These are phyloP conservation scores for Candida tunisiensis DNA, from an alignment of 1,139 yeast species.

Conservation along the genomic window DNA sequence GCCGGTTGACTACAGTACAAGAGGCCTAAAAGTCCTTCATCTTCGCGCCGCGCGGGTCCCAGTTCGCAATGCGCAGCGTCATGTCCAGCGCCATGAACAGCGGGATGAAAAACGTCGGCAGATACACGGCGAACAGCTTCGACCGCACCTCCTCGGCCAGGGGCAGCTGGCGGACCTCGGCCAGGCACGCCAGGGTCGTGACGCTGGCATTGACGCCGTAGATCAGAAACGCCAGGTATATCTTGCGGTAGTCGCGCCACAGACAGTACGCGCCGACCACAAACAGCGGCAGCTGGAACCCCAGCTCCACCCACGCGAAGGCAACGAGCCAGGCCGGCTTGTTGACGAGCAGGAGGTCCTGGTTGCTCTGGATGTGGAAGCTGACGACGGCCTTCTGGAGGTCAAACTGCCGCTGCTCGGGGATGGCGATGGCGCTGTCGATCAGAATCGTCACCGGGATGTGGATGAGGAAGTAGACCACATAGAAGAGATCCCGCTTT, in stretches of 20 bases:
- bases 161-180: conserved; percentile 14
- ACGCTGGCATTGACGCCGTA: conserved; percentile 67
- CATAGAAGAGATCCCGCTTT: conserved; percentile 33
- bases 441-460: conserved; percentile 59
- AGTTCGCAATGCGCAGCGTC: conserved; percentile 10
- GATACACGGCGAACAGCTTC: conserved; percentile 35
- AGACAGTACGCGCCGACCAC: conserved; percentile 22
- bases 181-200: conserved; percentile 50
- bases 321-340: conserved; percentile 54
- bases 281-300: conserved; percentile 69
- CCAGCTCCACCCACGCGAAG: conserved; percentile 55
- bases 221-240: conserved; percentile 36
- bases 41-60: conserved; percentile 3
- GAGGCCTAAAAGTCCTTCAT: not conserved
- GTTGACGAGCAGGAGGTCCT: conserved; percentile 47
- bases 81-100: conserved; percentile 35
- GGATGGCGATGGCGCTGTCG: conserved; percentile 59
- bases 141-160: conserved; percentile 20
- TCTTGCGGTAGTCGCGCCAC: conserved; percentile 11
- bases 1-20: too few relatives aligned
- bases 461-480: conserved; percentile 38
- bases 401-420: conserved; percentile 28
- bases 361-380: conserved; percentile 45
- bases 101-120: conserved; percentile 58
- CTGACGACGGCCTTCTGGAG: conserved; percentile 33